Conservation (phyloP, 257 asterid species). For the Solanum lignicaule region DNA sequence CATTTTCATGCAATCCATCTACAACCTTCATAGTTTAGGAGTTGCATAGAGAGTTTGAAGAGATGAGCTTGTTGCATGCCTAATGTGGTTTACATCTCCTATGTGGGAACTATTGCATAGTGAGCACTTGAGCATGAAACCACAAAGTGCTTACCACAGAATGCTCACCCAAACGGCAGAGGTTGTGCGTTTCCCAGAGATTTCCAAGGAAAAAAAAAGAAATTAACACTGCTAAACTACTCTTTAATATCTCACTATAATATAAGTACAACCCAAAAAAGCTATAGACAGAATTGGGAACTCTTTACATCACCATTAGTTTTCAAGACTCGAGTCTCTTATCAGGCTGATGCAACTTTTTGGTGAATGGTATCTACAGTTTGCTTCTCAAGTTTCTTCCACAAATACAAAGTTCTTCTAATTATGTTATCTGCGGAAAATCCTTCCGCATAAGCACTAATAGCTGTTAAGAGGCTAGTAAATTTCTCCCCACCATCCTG, state of each 20-base stretch:
- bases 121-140: not conserved
- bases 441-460: conserved; percentile 94
- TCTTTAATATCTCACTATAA: not conserved
- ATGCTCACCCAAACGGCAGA: not conserved
- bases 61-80: not conserved
- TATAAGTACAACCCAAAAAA: not conserved
- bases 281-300: not conserved
- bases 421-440: conserved; percentile 77
- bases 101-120: too few relatives aligned
- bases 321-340: not conserved
- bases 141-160: not conserved
- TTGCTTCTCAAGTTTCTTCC: conserved; percentile 76
- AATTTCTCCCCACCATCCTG: conserved; percentile 92
- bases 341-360: not conserved
- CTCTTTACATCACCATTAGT: not conserved
- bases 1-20: not conserved
- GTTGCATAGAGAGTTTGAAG: not conserved
- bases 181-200: not conserved
- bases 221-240: not conserved
- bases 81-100: too few relatives aligned
- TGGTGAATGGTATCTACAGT: not conserved
- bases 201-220: not conserved
- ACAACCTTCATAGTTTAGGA: not conserved
- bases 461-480: conserved; percentile 75
- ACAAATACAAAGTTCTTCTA: conserved; percentile 60